Conservation (phyloP, 192 early-diverging fungal genomes). For the Umbelopsis vinacea region DNA sequence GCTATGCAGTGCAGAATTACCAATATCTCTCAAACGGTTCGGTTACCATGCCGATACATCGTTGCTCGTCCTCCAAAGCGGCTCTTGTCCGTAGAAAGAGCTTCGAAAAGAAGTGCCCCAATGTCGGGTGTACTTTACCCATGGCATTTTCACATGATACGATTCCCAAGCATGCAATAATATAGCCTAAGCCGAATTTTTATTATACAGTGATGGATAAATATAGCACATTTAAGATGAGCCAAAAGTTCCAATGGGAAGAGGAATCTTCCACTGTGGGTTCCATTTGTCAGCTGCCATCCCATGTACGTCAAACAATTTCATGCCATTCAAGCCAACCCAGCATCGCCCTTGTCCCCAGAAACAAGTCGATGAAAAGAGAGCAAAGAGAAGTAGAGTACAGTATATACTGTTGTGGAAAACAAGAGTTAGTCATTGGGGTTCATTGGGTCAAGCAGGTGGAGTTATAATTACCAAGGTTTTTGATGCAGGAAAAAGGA, state of each 20-base stretch:
- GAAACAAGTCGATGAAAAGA: slow-evolving; percentile 64
- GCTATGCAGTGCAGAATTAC: too few species aligned
- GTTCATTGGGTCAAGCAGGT: too few species aligned
- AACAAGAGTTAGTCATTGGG: background rate
- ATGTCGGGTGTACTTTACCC: background rate
- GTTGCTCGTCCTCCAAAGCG: too few species aligned
- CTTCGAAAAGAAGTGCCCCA: too few species aligned
- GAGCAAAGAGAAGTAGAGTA: slow-evolving; percentile 55
- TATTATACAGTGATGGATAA: background rate
- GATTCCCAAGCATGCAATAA: background rate
- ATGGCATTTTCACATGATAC: slow-evolving; percentile 2
- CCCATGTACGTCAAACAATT: slow-evolving; percentile 42
- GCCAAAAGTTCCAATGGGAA: slow-evolving; percentile 30
- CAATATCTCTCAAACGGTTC: too few species aligned
- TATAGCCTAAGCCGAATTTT: background rate
- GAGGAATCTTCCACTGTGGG: slow-evolving; percentile 32
- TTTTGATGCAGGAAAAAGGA: slow-evolving; percentile 63
- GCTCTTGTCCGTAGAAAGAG: too few species aligned
- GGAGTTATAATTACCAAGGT: slow-evolving; percentile 51
- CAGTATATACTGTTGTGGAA: slow-evolving; percentile 53
- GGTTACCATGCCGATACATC: too few species aligned
- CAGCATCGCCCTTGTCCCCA: slow-evolving; percentile 68
- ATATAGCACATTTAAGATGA: slow-evolving; percentile 9
- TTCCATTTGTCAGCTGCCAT: slow-evolving; percentile 35
- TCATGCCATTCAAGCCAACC: slow-evolving; percentile 50